Percentiles rank a stretch among this genome's conserved stretches.
These are phyloP conservation scores for Apiotrichum laibachii DNA, from an alignment of 1,284 basidiomycete genomes.

Conservation along the genomic window DNA sequence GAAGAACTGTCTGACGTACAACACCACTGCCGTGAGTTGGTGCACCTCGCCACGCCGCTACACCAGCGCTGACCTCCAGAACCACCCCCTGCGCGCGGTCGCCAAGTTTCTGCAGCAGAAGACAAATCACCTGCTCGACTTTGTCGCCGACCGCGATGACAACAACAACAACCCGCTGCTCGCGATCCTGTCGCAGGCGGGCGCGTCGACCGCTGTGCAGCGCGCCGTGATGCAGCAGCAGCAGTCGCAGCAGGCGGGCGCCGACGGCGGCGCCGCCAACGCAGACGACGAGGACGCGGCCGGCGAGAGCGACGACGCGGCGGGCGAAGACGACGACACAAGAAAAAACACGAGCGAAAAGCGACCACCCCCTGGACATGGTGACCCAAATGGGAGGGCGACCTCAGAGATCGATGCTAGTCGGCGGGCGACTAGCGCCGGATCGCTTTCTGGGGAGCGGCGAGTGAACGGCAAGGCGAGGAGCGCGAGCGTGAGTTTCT, in stretches of 20 bases:
- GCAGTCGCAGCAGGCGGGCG: not conserved
- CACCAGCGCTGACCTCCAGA: conserved; percentile 40
- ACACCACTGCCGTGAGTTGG: conserved; percentile 72
- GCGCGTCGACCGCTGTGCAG: conserved; percentile 16
- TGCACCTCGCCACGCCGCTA: not conserved
- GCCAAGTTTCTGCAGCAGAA: conserved; percentile 71
- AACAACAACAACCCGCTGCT: conserved; percentile 49
- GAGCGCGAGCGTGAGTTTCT: conserved; percentile 24
- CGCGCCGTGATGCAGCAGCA: conserved; percentile 20
- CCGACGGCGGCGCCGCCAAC: conserved; percentile 3
- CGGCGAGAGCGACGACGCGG: conserved; percentile 39
- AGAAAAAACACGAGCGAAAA: conserved; percentile 13
- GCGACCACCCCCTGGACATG: conserved; percentile 7
- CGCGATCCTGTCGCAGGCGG: conserved; percentile 13
- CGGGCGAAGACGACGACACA: conserved; percentile 30
- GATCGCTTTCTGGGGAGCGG: conserved; percentile 22
- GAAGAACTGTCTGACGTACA: conserved; percentile 92
- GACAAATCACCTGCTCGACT: conserved; percentile 75
- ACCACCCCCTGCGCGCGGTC: conserved; percentile 76
- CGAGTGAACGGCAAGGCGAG: conserved; percentile 23
- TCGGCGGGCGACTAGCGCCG: conserved; percentile 23
- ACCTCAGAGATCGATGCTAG: conserved; percentile 22
- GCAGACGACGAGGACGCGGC: conserved; percentile 43
- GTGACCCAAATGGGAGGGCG: conserved; percentile 28
- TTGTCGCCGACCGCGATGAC: conserved; percentile 85